These are phyloP conservation scores for Fusarium aywerte DNA, from an alignment of 2,329 filamentous ascomycete species.

Conservation along the genomic window DNA sequence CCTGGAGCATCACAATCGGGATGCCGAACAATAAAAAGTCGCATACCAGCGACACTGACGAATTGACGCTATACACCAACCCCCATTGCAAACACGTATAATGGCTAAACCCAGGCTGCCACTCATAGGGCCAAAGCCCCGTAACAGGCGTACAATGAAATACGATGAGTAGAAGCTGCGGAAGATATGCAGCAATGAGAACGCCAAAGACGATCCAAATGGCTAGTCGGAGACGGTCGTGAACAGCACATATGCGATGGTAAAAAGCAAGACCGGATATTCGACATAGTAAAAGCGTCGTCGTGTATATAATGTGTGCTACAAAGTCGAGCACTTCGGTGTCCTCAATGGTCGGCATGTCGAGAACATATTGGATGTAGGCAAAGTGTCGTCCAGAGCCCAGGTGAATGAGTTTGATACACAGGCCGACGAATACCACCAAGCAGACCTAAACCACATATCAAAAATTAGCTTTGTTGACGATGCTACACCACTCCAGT, in stretches of 20 bases:
- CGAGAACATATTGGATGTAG: slow-evolving; percentile 60
- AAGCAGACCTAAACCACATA: slow-evolving; percentile 47
- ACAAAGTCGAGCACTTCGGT: slow-evolving; percentile 61
- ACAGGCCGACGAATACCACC: slow-evolving; percentile 57
- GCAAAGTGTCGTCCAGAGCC: slow-evolving; percentile 60
- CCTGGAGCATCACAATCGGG: slow-evolving; percentile 59
- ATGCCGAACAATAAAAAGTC: slow-evolving; percentile 63
- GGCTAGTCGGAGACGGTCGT: slow-evolving; percentile 50
- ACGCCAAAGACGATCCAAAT: slow-evolving; percentile 53
- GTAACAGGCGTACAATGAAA: slow-evolving; percentile 64
- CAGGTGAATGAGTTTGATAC: slow-evolving; percentile 57
- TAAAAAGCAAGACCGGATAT: slow-evolving; percentile 65
- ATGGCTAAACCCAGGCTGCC: slow-evolving; percentile 53
- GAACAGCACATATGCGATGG: slow-evolving; percentile 56
- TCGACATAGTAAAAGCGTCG: slow-evolving; percentile 60
- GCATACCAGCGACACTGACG: slow-evolving; percentile 59
- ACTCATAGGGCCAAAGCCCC: slow-evolving; percentile 62
- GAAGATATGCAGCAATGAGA: slow-evolving; percentile 56
- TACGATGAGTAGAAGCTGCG: slow-evolving; percentile 61
- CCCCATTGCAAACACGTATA: slow-evolving; percentile 63
- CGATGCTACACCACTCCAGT: neutral
- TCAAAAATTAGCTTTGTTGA: slow-evolving; percentile 14
- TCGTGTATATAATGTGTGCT: slow-evolving; percentile 64
- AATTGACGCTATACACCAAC: slow-evolving; percentile 63
- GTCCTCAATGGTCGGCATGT: slow-evolving; percentile 52